phyloP scores from a whole-genome alignment of 768 basidiomycete species.

The Psilocybe cyanescens region DNA sequence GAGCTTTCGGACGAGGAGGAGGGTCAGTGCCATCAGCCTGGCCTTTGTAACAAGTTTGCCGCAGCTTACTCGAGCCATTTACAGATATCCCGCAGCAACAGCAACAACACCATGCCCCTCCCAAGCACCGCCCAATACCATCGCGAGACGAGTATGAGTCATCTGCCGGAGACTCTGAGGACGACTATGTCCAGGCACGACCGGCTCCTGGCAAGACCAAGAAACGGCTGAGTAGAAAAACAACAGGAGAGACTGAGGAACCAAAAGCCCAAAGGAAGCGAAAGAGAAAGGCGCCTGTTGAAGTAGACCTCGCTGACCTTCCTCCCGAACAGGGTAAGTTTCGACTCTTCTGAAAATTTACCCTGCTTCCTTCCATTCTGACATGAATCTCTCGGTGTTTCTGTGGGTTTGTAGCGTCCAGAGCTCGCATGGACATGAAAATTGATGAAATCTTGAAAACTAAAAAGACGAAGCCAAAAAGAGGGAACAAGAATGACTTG shows the following conservation, averaged over 20 bases:
- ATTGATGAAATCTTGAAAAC: slow-evolving; percentile 88
- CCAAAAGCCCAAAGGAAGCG: slow-evolving; percentile 44
- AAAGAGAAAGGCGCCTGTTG: slow-evolving; percentile 62
- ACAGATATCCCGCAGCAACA: slow-evolving; percentile 48
- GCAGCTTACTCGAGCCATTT: neutral
- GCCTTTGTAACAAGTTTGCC: neutral
- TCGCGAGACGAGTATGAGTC: slow-evolving; percentile 55
- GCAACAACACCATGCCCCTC: slow-evolving; percentile 27
- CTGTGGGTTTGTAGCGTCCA: slow-evolving; percentile 55
- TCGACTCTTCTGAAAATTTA: slow-evolving; percentile 1
- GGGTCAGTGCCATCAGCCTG: slow-evolving; percentile 31
- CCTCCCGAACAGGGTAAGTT: slow-evolving; percentile 77
- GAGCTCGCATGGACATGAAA: slow-evolving; percentile 77
- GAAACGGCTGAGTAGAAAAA: slow-evolving; percentile 31
- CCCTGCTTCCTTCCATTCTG: neutral
- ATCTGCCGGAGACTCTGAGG: slow-evolving; percentile 49
- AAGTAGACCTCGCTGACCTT: slow-evolving; percentile 68
- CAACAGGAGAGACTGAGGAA: slow-evolving; percentile 27
- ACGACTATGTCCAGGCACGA: slow-evolving; percentile 51
- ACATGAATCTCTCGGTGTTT: neutral
- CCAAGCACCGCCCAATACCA: slow-evolving; percentile 25
- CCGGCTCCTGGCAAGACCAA: slow-evolving; percentile 33
- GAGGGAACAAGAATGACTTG: slow-evolving; percentile 80
- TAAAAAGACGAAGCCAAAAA: slow-evolving; percentile 70
- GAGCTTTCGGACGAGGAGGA: slow-evolving; percentile 82